These are phyloP conservation scores for Saccharomycopsis capsularis DNA, from an alignment of 805 yeast genomes.

Conservation along the genomic window DNA sequence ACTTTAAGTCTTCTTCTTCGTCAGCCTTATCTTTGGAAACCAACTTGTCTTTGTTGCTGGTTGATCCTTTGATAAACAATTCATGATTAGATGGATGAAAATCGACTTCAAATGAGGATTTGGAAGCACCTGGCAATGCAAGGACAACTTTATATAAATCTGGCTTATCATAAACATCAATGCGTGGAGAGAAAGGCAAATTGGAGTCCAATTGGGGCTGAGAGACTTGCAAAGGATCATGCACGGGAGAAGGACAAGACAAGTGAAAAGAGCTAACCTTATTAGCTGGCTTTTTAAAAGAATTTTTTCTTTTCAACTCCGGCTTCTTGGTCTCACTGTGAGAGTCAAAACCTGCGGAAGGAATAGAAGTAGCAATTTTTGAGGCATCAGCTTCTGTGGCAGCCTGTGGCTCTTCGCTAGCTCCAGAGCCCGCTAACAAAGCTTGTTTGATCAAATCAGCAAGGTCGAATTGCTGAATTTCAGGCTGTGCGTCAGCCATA, in stretches of 20 bases:
- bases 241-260: constrained; percentile 29
- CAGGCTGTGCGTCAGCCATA: constrained; percentile 6
- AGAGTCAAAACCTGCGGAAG: neutral
- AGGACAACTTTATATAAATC: constrained; percentile 41
- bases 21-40: constrained; percentile 28
- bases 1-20: constrained; percentile 29
- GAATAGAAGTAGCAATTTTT: constrained; percentile 5
- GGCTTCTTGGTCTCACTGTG: neutral
- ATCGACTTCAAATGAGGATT: constrained; percentile 46
- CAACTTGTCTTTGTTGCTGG: constrained; percentile 23
- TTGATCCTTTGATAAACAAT: constrained; percentile 41
- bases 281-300: constrained; percentile 1
- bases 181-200: constrained; percentile 50
- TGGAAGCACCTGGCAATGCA: constrained; percentile 54
- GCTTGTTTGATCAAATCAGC: constrained; percentile 20
- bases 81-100: constrained; percentile 54
- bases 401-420: constrained; percentile 11
- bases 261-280: constrained; percentile 23
- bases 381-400: neutral
- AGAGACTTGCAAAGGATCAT: constrained; percentile 39
- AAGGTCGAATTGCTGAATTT: constrained; percentile 12
- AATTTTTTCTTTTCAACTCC: neutral
- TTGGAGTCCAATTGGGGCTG: constrained; percentile 36
- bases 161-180: constrained; percentile 49
- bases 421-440: constrained; percentile 12